phyloP scores from a whole-genome alignment of 192 early-diverging fungal genomes.

The Irineochytrium annulatum region DNA sequence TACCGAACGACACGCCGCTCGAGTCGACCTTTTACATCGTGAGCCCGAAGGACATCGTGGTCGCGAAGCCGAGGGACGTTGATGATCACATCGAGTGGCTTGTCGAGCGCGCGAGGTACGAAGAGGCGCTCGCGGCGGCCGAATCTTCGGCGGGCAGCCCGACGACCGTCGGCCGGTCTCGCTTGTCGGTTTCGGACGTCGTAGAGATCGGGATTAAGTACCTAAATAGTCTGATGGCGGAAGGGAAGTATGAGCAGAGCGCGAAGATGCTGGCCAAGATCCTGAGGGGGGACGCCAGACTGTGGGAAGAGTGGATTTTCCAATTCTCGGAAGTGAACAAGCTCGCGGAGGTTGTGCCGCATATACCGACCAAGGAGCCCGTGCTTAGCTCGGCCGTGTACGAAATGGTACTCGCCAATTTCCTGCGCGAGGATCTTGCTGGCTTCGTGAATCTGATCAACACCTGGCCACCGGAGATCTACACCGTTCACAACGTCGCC shows the following conservation, averaged over 20 bases:
- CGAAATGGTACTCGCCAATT: conserved; percentile 77
- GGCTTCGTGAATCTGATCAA: conserved; percentile 64
- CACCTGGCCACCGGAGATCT: conserved; percentile 76
- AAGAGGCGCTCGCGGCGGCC: conserved; percentile 70
- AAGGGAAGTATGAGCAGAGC: conserved; percentile 64
- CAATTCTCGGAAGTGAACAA: conserved; percentile 77
- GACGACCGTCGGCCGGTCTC: conserved; percentile 35
- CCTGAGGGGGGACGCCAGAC: conserved; percentile 56
- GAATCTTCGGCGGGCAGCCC: conserved; percentile 36
- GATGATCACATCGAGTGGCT: conserved; percentile 95
- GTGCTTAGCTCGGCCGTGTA: conserved; percentile 76
- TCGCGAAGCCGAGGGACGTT: conserved; percentile 81
- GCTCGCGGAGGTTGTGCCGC: conserved; percentile 67
- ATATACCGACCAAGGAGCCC: conserved; percentile 74
- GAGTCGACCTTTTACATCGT: conserved; percentile 89
- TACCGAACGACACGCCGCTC: conserved; percentile 17
- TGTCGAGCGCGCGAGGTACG: conserved; percentile 71
- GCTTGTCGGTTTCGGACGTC: conserved; percentile 44
- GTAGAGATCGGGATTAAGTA: conserved; percentile 80
- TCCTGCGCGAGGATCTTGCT: conserved; percentile 62
- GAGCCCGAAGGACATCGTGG: conserved; percentile 90
- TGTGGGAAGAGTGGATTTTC: conserved; percentile 93
- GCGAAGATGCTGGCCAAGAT: conserved; percentile 72
- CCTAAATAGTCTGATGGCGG: conserved; percentile 67
- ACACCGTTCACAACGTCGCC: conserved; percentile 70